Base-by-base conservation (phyloP, 768 basidiomycete species). In the Tulasnella calospora region DNA sequence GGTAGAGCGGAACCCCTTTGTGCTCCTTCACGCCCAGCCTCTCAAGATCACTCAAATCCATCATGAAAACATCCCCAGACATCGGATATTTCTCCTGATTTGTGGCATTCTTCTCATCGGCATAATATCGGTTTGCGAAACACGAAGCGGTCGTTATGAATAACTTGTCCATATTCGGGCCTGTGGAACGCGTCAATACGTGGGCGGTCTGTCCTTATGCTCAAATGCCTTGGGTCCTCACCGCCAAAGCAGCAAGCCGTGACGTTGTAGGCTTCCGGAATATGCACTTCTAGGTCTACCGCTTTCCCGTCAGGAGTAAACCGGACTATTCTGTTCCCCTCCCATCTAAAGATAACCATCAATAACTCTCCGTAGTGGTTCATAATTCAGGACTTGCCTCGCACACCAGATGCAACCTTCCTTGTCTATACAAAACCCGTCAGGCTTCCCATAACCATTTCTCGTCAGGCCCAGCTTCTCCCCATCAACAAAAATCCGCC, bases 211-310 rank as follows among this genome's bases (percentile, higher is more conserved):
- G 9, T 67, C 55, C 23, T 38, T 23, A 23, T n/a, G 40, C n/a
- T n/a, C 23, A 67, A 74, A 80, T 73, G 9, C 81, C 72, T 33
- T 51, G 80, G 55, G 47, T 73, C 41, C 83, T 81, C 81, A 89
- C 90, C 91, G 83, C 91, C 92, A 82, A 92, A 92, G 81, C 89
- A 90, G 80, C 91, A 92, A 15, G 90, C 87, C 6, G 92, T 92
- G 47, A 92, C 85, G 76, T 90, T 89, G 79, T 89, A 83, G 7
- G 86, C 92, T n/a, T 86, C 89, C 33, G 91, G 90, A 80, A 92
- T 89, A 23, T 85, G 71, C 51, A 92, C 85, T 81, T 90, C 88
- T 13, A 89, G 82, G 81, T 91, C 89, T 27, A 90, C 84, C 15
- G 47, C 47, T 35, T 82, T 81, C 5, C 91, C 91, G n/a, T 88